A percentile compares a stretch with the other conserved stretches of the same genome.
phyloP scores from a whole-genome alignment of 352 stramenopile genomes.

The Phytophthora fragariae region DNA sequence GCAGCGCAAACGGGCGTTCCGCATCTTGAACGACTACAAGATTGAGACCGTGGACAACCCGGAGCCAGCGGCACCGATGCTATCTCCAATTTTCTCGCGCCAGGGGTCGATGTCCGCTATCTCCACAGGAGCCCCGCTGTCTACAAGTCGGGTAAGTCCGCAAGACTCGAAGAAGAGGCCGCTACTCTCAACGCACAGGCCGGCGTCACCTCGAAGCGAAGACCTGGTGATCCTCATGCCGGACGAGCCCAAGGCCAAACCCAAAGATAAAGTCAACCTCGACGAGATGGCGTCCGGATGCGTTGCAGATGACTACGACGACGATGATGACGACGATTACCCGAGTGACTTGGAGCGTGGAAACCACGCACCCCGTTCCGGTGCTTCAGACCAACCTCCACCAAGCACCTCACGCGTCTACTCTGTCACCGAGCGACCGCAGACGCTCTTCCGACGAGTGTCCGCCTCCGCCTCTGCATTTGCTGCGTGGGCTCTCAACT shows the following conservation, averaged over 20 bases:
- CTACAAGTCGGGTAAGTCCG: slow-evolving; percentile 5
- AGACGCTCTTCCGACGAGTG: slow-evolving; percentile 39
- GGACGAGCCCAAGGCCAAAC: slow-evolving; percentile 7
- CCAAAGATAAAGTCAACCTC: slow-evolving; percentile 26
- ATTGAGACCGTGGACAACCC: slow-evolving; percentile 45
- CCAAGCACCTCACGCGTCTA: slow-evolving; percentile 19
- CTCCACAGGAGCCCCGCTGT: slow-evolving; percentile 13
- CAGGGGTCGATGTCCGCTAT: slow-evolving; percentile 36
- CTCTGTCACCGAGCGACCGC: slow-evolving; percentile 34
- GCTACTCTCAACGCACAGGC: slow-evolving; percentile 21
- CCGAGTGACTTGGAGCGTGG: slow-evolving; percentile 15
- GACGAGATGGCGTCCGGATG: slow-evolving; percentile 22
- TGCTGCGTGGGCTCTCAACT: slow-evolving; percentile 44
- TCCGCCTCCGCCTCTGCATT: slow-evolving; percentile 44
- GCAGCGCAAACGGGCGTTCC: slow-evolving; percentile 62
- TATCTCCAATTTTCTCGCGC: slow-evolving; percentile 35
- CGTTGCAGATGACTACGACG: not conserved
- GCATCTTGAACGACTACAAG: slow-evolving; percentile 61
- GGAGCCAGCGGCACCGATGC: slow-evolving; percentile 19
- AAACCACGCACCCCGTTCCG: slow-evolving; percentile 9
- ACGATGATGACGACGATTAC: not conserved
- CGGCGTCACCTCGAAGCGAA: slow-evolving; percentile 31
- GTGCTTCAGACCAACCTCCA: slow-evolving; percentile 19
- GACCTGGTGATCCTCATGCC: slow-evolving; percentile 46
- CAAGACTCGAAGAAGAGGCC: not conserved